Conservation (phyloP, 2,329 filamentous ascomycete genomes). For the Corinectria fuckeliana region DNA sequence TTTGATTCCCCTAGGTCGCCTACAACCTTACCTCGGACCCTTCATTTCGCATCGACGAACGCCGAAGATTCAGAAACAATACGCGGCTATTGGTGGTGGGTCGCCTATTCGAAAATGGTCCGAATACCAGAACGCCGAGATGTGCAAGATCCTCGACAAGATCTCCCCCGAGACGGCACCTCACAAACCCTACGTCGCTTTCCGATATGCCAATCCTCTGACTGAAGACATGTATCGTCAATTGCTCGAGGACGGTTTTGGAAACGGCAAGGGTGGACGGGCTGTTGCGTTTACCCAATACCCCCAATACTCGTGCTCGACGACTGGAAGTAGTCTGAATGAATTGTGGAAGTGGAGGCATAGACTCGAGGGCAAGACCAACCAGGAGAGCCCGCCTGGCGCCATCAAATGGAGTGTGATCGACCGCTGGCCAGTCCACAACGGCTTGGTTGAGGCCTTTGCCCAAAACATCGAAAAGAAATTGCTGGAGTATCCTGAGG, state of each 20-base stretch:
- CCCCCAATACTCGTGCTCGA: conserved; percentile 97
- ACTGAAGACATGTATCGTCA: conserved; percentile 92
- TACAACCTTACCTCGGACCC: conserved; percentile 90
- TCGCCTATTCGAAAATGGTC: conserved; percentile 98
- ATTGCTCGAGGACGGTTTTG: conserved; percentile 88
- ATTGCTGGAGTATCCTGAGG: conserved; percentile 81
- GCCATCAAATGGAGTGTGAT: conserved; percentile 96
- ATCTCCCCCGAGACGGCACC: conserved; percentile 92
- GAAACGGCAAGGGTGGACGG: conserved; percentile 84
- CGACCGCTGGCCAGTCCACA: conserved; percentile 94
- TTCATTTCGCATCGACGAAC: conserved; percentile 86
- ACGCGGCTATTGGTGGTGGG: conserved; percentile 93
- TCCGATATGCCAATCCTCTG: conserved; percentile 90
- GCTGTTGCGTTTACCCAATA: conserved; percentile 99
- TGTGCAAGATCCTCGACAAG: conserved; percentile 96
- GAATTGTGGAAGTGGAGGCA: conserved; percentile 98
- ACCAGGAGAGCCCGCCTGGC: conserved; percentile 61
- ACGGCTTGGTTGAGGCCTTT: conserved; percentile 89
- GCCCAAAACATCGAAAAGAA: conserved; percentile 90
- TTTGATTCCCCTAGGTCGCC: conserved; percentile 89
- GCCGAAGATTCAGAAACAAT: conserved; percentile 96
- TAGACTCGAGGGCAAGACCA: conserved; percentile 79
- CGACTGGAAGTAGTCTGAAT: conserved; percentile 93
- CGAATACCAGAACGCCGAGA: conserved; percentile 89
- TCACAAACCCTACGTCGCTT: conserved; percentile 96